Base-by-base conservation (phyloP, 495 filamentous ascomycete genomes). In the Neurospora sp. region DNA sequence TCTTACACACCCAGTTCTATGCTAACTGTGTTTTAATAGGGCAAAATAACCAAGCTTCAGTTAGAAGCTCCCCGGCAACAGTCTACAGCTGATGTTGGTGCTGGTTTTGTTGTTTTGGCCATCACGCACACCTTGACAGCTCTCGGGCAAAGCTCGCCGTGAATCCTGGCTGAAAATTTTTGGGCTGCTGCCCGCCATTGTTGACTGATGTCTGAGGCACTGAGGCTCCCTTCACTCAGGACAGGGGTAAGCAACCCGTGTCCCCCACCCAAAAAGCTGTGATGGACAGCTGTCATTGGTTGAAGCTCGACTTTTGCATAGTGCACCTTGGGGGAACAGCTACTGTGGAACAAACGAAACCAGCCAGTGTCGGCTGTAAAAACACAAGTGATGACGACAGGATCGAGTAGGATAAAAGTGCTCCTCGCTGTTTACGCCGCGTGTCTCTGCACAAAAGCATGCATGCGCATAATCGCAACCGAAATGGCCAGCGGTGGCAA, bases 121-220 rank as follows among this genome's bases (percentile, higher is more conserved):
- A 35, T 35, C 54, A 9, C 54, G 54, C 27, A 35, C 54, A 35
- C 27, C 54, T 37, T 18, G 27, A 66, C 27, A 66, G 54, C 27
- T 66, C 54, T 66, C 27, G 31, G 23, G 11, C 54, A 14, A 66
- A 66, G 54, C 54, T 62, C 48, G 14, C 54, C 54, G 54, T 31
- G 54, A 62, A 35, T 35, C 27, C 27, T 35, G 54, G 54, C 54
- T 72, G 77, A 79, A 81, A 81, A 74, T 77, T 79, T 81, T 77
- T 76, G 75, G 72, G 71, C 41, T 69, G 39, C n/a, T 79, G 54
- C 27, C 48, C 48, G 20, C 20, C 48, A 59, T 59, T 59, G n/a
- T 59, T 27, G 48, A 59, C 48, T 27, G 78, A 76, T 80, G 78
- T 80, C 77, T 81, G 77, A 78, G 78, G 79, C 76, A 76, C 46